These are phyloP conservation scores for Blastocystis sp. DNA, from an alignment of 352 stramenopile genomes.

Conservation along the genomic window DNA sequence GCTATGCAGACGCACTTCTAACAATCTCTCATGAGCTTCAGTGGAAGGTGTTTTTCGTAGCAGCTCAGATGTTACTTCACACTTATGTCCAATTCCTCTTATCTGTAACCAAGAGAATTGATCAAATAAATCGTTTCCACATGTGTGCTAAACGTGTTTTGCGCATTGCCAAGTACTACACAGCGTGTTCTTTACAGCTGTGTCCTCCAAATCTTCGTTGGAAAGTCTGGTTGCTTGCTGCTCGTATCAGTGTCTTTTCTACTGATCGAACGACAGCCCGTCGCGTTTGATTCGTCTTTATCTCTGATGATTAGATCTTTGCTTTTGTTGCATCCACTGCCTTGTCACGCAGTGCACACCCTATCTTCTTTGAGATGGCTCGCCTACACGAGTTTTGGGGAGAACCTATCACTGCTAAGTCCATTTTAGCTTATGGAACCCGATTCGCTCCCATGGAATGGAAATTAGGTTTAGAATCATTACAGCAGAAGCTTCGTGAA, in stretches of 20 bases:
- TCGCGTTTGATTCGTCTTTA: background rate
- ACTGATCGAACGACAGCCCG: background rate
- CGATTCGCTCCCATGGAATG: background rate
- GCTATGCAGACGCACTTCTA: background rate
- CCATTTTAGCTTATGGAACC: background rate
- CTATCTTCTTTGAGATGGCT: constrained; percentile 5
- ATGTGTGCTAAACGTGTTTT: no score
- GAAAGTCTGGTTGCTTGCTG: constrained; percentile 37
- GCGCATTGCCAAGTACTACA: background rate
- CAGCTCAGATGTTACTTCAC: background rate
- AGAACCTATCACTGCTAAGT: no score
- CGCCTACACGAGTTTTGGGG: no score
- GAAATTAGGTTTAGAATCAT: background rate
- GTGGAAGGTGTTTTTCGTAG: constrained; percentile 18
- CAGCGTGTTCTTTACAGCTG: background rate
- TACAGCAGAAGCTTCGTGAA: no score
- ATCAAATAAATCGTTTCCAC: background rate
- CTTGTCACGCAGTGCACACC: background rate
- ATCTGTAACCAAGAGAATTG: background rate
- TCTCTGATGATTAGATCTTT: background rate
- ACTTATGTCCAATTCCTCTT: background rate
- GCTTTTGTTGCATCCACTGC: background rate
- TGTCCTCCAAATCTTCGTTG: background rate
- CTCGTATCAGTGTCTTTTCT: background rate
- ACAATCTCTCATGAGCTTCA: constrained; percentile 2